A percentile compares a stretch with the other conserved stretches of the same genome.
Evolutionary conservation across 306 rosid genomes (phyloP).

Genomic region (Quercus parvula): DNA sequence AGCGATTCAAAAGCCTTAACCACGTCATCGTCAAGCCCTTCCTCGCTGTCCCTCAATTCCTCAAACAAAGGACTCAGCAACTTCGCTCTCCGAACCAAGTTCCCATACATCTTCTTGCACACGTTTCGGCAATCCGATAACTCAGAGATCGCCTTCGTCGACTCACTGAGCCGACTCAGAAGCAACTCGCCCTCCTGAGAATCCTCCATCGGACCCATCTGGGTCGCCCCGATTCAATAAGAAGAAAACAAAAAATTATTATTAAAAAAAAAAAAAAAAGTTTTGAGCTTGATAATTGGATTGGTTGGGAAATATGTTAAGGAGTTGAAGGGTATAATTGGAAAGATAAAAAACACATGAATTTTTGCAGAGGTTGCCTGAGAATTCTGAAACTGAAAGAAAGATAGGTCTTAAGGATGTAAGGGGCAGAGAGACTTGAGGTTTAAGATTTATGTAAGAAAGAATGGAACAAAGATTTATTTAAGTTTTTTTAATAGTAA

Average conservation of each 20-base stretch:
- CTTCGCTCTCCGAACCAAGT: constrained; percentile 74
- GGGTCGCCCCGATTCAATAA: constrained; percentile 22
- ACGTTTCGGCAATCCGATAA: constrained; percentile 68
- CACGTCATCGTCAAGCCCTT: constrained; percentile 46
- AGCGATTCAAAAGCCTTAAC: constrained; percentile 58
- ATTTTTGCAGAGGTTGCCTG: constrained; percentile 13
- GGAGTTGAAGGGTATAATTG: constrained; percentile 9
- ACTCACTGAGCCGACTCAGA: constrained; percentile 52
- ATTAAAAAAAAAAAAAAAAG: neutral
- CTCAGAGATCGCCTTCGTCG: constrained; percentile 59
- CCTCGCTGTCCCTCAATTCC: constrained; percentile 73
- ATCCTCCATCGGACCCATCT: constrained; percentile 54
- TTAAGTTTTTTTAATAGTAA: too few relatives aligned
- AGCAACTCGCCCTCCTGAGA: neutral
- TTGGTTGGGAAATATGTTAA: constrained; percentile 3
- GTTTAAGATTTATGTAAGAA: neutral
- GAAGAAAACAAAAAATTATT: neutral
- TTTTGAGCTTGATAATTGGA: neutral
- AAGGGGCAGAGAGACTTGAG: neutral
- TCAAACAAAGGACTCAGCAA: constrained; percentile 88
- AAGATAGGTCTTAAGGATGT: neutral
- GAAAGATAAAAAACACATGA: constrained; percentile 18
- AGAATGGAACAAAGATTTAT: neutral
- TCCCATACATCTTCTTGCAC: constrained; percentile 65
- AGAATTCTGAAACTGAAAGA: constrained; percentile 4